These are phyloP conservation scores for Plantago elongata DNA, from an alignment of 257 asterid species.

Conservation along the genomic window DNA sequence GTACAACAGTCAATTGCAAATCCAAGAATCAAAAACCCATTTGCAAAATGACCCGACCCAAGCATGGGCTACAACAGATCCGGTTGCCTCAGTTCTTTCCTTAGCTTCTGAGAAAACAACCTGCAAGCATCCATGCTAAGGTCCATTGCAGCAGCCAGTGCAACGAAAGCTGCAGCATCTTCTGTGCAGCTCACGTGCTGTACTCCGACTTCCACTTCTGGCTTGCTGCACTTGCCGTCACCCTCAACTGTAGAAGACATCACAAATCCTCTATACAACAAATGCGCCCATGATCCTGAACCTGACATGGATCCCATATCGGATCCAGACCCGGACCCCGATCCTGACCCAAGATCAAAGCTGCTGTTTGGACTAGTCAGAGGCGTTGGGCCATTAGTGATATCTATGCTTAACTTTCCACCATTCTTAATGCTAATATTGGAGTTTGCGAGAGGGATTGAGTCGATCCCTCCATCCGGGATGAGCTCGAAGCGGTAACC, in stretches of 20 bases:
- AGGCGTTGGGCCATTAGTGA: conserved; percentile 71
- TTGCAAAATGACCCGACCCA: conserved; percentile 21
- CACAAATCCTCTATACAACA: conserved; percentile 71
- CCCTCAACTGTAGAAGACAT: conserved; percentile 83
- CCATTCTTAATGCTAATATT: conserved; percentile 49
- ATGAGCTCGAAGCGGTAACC: conserved; percentile 90
- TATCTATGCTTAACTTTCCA: conserved; percentile 70
- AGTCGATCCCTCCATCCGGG: conserved; percentile 74
- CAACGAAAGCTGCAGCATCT: conserved; percentile 97
- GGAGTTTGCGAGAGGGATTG: conserved; percentile 65
- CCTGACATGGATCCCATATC: conserved; percentile 56
- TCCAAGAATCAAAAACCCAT: conserved; percentile 18
- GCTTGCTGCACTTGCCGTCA: conserved; percentile 62
- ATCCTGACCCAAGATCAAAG: conserved; percentile 59
- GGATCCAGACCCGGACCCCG: conserved; percentile 57
- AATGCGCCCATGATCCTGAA: conserved; percentile 82
- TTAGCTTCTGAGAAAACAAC: conserved; percentile 64
- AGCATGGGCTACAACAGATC: conserved; percentile 30
- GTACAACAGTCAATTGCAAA: conserved; percentile 19
- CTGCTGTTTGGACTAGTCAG: conserved; percentile 83
- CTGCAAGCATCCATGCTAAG: conserved; percentile 90
- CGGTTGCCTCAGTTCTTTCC: conserved; percentile 77
- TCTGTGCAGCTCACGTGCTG: conserved; percentile 91
- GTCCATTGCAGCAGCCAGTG: conserved; percentile 93
- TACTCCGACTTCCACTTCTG: conserved; percentile 91